Percentiles rank a stretch among this genome's conserved stretches.
phyloP scores from a whole-genome alignment of 2,329 filamentous ascomycete genomes.

The Tympanopsis confertula region DNA sequence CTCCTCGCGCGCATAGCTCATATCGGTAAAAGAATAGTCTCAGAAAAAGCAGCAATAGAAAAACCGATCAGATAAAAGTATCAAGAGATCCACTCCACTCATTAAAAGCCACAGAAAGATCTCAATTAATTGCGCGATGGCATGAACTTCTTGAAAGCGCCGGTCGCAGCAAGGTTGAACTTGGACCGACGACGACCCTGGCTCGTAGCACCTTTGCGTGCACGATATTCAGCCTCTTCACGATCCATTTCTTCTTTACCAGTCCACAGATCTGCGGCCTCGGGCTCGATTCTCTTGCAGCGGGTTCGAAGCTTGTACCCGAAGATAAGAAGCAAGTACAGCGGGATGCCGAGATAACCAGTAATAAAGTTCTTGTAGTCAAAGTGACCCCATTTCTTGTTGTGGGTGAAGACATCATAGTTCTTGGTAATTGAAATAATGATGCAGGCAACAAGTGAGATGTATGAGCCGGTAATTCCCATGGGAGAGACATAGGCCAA shows the following conservation, averaged over 20 bases:
- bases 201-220: no score
- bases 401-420: constrained; percentile 56
- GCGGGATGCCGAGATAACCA: constrained; percentile 64
- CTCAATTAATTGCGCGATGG: no score
- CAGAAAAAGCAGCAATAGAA: no score
- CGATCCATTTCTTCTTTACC: constrained; percentile 65
- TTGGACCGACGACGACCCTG: no score
- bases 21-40: no score
- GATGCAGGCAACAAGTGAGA: constrained; percentile 57
- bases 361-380: constrained; percentile 70
- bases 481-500: constrained; percentile 61
- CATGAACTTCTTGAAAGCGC: no score
- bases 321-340: constrained; percentile 59
- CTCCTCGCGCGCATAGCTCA: no score
- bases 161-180: no score
- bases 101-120: no score
- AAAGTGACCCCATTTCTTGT: constrained; percentile 37
- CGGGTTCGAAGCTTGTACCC: constrained; percentile 51
- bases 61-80: no score
- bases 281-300: constrained; percentile 39
- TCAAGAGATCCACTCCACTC: no score
- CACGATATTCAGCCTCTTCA: constrained; percentile 61
- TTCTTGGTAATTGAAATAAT: constrained; percentile 75
- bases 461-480: constrained; percentile 57
- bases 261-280: constrained; percentile 56